Evolutionary conservation across 2,329 filamentous ascomycete genomes (phyloP).

Genomic region (Diaporthe sp.): DNA sequence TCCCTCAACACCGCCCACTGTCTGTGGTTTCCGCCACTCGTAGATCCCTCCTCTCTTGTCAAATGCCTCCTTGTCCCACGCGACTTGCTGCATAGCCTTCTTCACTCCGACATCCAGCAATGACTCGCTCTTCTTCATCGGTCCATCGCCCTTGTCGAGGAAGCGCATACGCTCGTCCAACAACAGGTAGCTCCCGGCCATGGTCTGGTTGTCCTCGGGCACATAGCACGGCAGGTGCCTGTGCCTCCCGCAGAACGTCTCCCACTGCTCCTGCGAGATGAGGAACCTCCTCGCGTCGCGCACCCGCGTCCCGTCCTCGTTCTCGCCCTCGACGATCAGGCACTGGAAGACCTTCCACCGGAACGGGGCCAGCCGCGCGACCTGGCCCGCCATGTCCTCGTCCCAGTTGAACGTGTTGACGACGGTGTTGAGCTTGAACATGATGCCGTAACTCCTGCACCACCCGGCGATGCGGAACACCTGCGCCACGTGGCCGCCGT

Average conservation of each 20-base stretch:
- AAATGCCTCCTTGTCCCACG: constrained; percentile 17
- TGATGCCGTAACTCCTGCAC: constrained; percentile 63
- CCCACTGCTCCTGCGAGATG: constrained; percentile 62
- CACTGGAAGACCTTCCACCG: constrained; percentile 71
- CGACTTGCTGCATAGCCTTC: constrained; percentile 46
- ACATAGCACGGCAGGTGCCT: constrained; percentile 58
- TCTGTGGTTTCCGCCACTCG: constrained; percentile 24
- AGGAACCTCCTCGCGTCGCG: constrained; percentile 59
- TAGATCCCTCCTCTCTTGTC: constrained; percentile 25
- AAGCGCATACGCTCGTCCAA: constrained; percentile 58
- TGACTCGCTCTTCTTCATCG: constrained; percentile 14
- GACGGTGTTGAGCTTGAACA: constrained; percentile 72
- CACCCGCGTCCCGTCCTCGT: constrained; percentile 58
- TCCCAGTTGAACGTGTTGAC: constrained; percentile 62
- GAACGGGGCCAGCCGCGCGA: constrained; percentile 60
- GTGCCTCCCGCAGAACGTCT: constrained; percentile 61
- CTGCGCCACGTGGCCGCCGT: constrained; percentile 59
- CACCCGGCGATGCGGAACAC: constrained; percentile 59
- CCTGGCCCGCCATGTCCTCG: constrained; percentile 62
- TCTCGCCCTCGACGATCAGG: constrained; percentile 66
- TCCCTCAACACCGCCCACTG: background rate
- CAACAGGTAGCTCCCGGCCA: constrained; percentile 66
- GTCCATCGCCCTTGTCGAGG: constrained; percentile 23
- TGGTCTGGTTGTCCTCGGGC: constrained; percentile 64
- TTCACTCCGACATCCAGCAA: constrained; percentile 28